Evolutionary conservation across 768 basidiomycete genomes (phyloP).

Genomic region (Melanogaster broomeanus): DNA sequence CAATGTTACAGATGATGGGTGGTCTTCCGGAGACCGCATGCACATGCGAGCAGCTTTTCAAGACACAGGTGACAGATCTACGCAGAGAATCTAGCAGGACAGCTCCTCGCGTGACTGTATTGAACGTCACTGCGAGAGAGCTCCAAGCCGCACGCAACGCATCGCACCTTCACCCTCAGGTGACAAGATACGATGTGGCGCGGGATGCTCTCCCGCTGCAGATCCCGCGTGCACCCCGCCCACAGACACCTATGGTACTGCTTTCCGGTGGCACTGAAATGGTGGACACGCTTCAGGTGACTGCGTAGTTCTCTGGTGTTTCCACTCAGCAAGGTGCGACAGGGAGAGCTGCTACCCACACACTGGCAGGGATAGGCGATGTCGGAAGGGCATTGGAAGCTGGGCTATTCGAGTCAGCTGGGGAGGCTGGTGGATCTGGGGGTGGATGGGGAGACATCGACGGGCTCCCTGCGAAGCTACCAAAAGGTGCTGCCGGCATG

Average conservation of each 20-base stretch:
- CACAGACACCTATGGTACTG: slow-evolving; percentile 5
- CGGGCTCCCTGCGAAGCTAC: too few relatives aligned
- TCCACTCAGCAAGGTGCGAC: slow-evolving; percentile 6
- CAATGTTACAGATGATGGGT: too few relatives aligned
- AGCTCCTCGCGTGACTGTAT: slow-evolving; percentile 11
- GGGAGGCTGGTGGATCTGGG: too few relatives aligned
- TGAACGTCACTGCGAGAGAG: slow-evolving; percentile 25
- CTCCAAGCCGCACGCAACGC: slow-evolving; percentile 6
- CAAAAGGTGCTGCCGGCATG: too few relatives aligned
- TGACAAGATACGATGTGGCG: slow-evolving; percentile 21
- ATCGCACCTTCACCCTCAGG: slow-evolving; percentile 9
- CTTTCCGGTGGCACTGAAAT: slow-evolving; percentile 6
- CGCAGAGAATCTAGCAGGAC: slow-evolving; percentile 1
- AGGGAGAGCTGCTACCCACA: not conserved
- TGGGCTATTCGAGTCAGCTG: too few relatives aligned
- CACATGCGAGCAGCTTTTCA: too few relatives aligned
- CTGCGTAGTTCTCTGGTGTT: slow-evolving; percentile 6
- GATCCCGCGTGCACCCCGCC: not conserved
- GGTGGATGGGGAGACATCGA: too few relatives aligned
- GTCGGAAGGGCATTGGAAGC: not conserved
- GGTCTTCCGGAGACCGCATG: too few relatives aligned
- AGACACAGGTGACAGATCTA: too few relatives aligned
- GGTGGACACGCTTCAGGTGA: slow-evolving; percentile 16
- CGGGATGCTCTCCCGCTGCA: slow-evolving; percentile 20
- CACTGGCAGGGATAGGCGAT: slow-evolving; percentile 4